Evolutionary conservation across 2,329 filamentous ascomycete genomes (phyloP), one percentile per base, ranked within the genome.

Genomic region (Sarocladium strictum): DNA sequence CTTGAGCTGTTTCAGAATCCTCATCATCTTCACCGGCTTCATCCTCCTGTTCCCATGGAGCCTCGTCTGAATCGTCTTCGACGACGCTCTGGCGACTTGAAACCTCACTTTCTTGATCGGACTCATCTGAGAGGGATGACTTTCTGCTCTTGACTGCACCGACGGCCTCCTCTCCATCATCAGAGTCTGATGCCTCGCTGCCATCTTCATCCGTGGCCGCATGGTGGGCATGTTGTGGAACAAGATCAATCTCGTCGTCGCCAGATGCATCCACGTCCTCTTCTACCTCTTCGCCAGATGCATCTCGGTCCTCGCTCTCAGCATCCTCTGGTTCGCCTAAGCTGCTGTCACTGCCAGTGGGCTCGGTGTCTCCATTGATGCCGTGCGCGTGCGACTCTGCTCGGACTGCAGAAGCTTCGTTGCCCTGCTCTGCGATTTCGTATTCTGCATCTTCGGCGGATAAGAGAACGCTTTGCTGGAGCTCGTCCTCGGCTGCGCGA

Each of bases 11-110:
- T 55, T 83, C 81, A 2, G 76, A 78, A 11, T 78, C 76, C 33
- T 85, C 84, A 11, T 78, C 78, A 19, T 82, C 83, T 55, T 77
- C 77, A 29, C 74, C 77, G 57, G 78, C 80, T 17, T 73, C 78
- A 70, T 78, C 77, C 29, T 77, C 81, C 26, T 78, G 78, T 54
- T 85, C 81, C 67, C 80, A 83, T 53, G 61, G 62, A 10, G 58
- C 62, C 51, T 68, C 69, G 26, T 76, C 76, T 1, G 80, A 84
- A 38, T 81, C 81, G 10, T 77, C 79, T 33, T 79, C 83, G 53
- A 71, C 76, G 4, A 62, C 74, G 57, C 73, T 76, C 3, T 75
- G 76, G 7, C 75, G 72, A 26, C 75, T 73, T 2, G 73, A 76
- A 41, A 69, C 72, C 15, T 70, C 71, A 53, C 70, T 76, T 45